Conservation (phyloP, 768 basidiomycete species). For the Gymnopilus junonius region DNA sequence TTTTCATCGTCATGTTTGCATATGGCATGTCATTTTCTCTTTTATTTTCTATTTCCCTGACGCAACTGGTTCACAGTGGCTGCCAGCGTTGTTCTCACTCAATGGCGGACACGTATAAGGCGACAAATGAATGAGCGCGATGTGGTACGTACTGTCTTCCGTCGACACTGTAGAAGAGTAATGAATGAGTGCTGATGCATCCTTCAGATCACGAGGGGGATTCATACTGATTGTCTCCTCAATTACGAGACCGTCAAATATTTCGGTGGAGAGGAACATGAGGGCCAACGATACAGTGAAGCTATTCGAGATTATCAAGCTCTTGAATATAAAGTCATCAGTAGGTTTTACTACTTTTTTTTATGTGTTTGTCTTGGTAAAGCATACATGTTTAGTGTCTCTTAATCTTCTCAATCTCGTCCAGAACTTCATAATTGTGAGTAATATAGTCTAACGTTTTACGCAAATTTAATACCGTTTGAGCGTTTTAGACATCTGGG, state of each 20-base stretch:
- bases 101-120: constrained; percentile 75
- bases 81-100: constrained; percentile 65
- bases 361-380: constrained; percentile 6
- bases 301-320: constrained; percentile 77
- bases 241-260: constrained; percentile 90
- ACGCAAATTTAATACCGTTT: neutral
- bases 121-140: constrained; percentile 84
- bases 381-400: constrained; percentile 47
- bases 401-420: constrained; percentile 77
- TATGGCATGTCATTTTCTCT: constrained; percentile 55
- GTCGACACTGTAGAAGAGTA: neutral
- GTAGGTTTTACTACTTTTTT: constrained; percentile 40
- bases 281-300: constrained; percentile 69
- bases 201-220: constrained; percentile 71
- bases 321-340: constrained; percentile 73
- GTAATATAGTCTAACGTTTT: constrained; percentile 23
- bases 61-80: constrained; percentile 45
- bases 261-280: constrained; percentile 86
- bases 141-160: constrained; percentile 48
- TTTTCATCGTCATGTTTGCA: constrained; percentile 73
- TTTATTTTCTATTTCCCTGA: neutral
- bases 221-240: constrained; percentile 80
- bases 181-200: neutral
- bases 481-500: constrained; percentile 60
- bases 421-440: constrained; percentile 82